A percentile compares a stretch with the other conserved stretches of the same genome.
Evolutionary conservation across 805 yeast species (phyloP).

Genomic region (Candida maesae): DNA sequence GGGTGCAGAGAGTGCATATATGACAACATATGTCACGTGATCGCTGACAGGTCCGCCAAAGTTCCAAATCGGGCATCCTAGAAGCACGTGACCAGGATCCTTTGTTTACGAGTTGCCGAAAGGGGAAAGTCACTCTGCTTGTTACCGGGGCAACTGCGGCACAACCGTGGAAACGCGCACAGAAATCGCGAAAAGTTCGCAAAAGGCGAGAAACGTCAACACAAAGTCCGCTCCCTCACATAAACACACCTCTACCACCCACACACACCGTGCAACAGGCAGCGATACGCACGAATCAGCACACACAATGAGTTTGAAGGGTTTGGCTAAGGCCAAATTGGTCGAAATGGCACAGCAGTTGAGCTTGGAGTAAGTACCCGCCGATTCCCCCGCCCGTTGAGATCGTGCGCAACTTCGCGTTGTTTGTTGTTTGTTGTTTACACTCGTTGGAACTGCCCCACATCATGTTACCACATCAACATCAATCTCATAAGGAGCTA

Average conservation of each 20-base stretch:
- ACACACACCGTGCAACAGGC: too few species aligned
- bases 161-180: too few species aligned
- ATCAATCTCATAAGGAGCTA: not conserved
- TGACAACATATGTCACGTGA: too few species aligned
- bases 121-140: too few species aligned
- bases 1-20: too few species aligned
- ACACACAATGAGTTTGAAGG: constrained; percentile 30
- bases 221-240: constrained; percentile 4
- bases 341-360: constrained; percentile 34
- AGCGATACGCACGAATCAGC: too few species aligned
- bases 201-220: constrained; percentile 5
- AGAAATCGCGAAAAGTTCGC: too few species aligned
- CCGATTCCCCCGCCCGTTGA: constrained; percentile 9
- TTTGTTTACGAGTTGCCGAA: constrained; percentile 23
- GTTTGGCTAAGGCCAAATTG: constrained; percentile 35
- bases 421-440: constrained; percentile 1
- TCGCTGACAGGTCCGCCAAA: not conserved
- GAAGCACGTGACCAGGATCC: not conserved
- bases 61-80: not conserved
- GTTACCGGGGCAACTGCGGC: too few species aligned
- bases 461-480: not conserved
- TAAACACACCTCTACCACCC: constrained; percentile 2
- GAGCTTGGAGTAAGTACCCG: constrained; percentile 31
- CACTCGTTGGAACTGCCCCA: not conserved
- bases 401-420: not conserved